Evolutionary conservation across 805 yeast species (phyloP).

Genomic region (Clavispora vitiphila): DNA sequence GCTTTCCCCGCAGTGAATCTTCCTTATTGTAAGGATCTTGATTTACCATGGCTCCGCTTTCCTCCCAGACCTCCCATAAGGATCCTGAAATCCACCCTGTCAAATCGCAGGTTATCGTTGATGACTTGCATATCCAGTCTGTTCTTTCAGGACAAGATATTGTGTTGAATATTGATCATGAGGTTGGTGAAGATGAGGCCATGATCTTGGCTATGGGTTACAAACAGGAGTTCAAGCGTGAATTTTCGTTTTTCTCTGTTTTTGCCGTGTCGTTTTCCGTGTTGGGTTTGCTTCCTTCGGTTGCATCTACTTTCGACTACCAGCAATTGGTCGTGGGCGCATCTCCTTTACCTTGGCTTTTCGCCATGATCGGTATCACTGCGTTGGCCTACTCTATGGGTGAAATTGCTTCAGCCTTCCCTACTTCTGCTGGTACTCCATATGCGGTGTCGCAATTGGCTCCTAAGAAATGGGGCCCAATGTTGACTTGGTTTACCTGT

Average conservation of each 20-base stretch:
- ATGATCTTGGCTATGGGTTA: slow-evolving; percentile 55
- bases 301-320: slow-evolving; percentile 58
- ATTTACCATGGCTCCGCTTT: background rate
- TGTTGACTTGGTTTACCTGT: slow-evolving; percentile 58
- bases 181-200: slow-evolving; percentile 46
- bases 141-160: slow-evolving; percentile 35
- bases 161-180: slow-evolving; percentile 44
- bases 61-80: background rate
- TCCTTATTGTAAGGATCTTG: background rate
- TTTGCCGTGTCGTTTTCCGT: slow-evolving; percentile 63
- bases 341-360: slow-evolving; percentile 57
- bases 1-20: background rate
- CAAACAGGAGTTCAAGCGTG: slow-evolving; percentile 58
- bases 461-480: slow-evolving; percentile 48
- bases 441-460: slow-evolving; percentile 63
- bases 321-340: slow-evolving; percentile 59
- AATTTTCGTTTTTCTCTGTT: slow-evolving; percentile 51
- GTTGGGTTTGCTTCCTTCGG: slow-evolving; percentile 59
- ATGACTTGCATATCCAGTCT: slow-evolving; percentile 32
- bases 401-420: slow-evolving; percentile 60
- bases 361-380: slow-evolving; percentile 51
- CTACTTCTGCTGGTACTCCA: slow-evolving; percentile 65
- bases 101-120: slow-evolving; percentile 27
- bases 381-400: slow-evolving; percentile 61
- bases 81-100: slow-evolving; percentile 16